Evolutionary conservation across 2,329 filamentous ascomycete species (phyloP).

Genomic region (Aspergillus sp.): DNA sequence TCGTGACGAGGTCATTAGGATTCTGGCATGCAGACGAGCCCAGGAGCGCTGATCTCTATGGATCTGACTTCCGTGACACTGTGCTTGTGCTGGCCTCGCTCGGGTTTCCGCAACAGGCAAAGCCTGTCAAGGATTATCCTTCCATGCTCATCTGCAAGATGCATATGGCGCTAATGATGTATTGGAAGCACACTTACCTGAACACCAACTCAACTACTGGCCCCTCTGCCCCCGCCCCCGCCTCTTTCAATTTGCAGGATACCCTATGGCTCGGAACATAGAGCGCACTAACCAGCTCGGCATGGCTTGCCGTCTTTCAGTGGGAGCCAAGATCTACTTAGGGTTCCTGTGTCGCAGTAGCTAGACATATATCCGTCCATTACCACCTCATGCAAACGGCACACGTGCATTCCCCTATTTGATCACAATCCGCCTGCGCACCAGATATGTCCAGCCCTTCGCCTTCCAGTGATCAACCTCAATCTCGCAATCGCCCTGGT

Average conservation of each 20-base stretch:
- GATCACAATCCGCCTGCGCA: neutral
- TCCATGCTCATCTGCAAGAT: neutral
- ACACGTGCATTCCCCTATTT: no score
- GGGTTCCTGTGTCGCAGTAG: neutral
- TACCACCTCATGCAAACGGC: neutral
- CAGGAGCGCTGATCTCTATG: neutral
- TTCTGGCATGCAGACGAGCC: neutral
- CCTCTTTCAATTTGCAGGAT: neutral
- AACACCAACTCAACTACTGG: neutral
- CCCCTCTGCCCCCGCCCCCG: no score
- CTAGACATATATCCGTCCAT: neutral
- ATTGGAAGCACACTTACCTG: neutral
- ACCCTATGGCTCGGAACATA: neutral
- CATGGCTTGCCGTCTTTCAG: neutral
- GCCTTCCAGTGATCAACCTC: neutral
- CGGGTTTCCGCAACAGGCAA: neutral
- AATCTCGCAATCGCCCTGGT: conserved; percentile 14
- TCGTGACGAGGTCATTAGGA: no score
- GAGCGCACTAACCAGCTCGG: neutral
- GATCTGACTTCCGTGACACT: neutral
- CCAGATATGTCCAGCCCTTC: neutral
- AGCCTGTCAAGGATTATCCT: neutral
- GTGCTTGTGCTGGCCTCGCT: neutral
- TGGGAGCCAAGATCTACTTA: neutral
- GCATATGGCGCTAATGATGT: neutral